Percentiles rank a stretch among this genome's conserved stretches.
Evolutionary conservation across 2,329 filamentous ascomycete genomes (phyloP).

Genomic region (Diaporthe humulicola): DNA sequence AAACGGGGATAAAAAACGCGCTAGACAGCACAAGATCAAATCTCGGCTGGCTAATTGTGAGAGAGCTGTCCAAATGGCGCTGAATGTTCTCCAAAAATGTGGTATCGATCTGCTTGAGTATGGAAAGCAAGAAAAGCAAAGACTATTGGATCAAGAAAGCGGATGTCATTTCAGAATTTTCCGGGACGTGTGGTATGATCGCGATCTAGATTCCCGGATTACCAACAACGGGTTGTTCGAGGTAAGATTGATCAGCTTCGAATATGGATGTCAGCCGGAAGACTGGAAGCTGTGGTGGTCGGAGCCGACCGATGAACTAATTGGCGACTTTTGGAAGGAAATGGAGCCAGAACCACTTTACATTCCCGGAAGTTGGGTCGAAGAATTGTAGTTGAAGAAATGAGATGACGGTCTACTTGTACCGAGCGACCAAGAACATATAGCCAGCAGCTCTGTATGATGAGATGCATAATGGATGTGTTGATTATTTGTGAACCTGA

Average conservation of each 20-base stretch:
- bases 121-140: background rate
- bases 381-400: background rate
- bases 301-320: background rate
- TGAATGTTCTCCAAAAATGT: background rate
- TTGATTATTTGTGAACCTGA: background rate
- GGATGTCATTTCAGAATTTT: background rate
- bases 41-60: background rate
- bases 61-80: background rate
- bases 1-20: rapidly evolving
- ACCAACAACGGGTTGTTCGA: rapidly evolving
- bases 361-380: background rate
- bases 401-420: too few relatives aligned
- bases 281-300: constrained; percentile 12
- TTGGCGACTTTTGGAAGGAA: background rate
- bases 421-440: too few relatives aligned
- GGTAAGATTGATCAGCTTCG: background rate
- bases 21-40: background rate
- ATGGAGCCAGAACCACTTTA: background rate
- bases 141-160: background rate
- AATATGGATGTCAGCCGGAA: background rate
- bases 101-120: background rate
- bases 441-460: background rate
- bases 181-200: background rate
- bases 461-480: rapidly evolving
- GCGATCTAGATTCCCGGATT: too few relatives aligned